Conservation (phyloP, 2,329 filamentous ascomycete species). For the Neofusicoccum ribis region DNA sequence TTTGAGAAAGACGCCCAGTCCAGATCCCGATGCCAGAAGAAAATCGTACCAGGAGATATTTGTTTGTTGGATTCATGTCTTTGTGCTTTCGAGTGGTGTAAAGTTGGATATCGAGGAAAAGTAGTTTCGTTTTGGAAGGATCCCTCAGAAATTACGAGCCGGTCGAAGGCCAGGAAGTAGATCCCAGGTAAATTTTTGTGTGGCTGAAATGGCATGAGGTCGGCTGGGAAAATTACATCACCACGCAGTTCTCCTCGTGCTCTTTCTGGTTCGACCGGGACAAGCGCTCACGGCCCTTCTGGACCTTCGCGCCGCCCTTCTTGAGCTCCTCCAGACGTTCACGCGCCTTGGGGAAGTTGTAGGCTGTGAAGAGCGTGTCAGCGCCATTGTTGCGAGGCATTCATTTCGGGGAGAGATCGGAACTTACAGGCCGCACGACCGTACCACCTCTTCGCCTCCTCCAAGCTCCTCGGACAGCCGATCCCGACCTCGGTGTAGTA, state of each 20-base stretch:
- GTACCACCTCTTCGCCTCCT: slow-evolving; percentile 98
- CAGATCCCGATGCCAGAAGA: neutral
- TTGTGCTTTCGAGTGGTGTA: neutral
- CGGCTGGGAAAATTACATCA: slow-evolving; percentile 62
- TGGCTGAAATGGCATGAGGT: no score
- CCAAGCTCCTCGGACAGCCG: slow-evolving; percentile 78
- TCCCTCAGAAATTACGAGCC: neutral
- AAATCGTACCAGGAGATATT: slow-evolving; percentile 1
- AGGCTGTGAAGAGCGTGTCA: slow-evolving; percentile 58
- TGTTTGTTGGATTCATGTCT: neutral
- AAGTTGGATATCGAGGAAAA: neutral
- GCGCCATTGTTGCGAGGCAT: neutral
- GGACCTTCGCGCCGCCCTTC: slow-evolving; percentile 69
- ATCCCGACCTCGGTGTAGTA: slow-evolving; percentile 97
- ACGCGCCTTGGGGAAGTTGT: slow-evolving; percentile 90
- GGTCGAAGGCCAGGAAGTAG: no score
- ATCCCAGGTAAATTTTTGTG: neutral
- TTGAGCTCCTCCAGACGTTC: slow-evolving; percentile 92
- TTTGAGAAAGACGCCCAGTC: neutral
- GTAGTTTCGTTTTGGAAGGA: neutral
- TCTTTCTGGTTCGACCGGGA: slow-evolving; percentile 80
- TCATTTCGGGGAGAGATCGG: neutral
- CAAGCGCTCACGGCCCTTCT: slow-evolving; percentile 75
- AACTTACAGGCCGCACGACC: slow-evolving; percentile 91
- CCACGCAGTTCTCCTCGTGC: slow-evolving; percentile 81